These are phyloP conservation scores for Zygoascus hellenicus DNA, from an alignment of 1,139 yeast species.

Conservation along the genomic window DNA sequence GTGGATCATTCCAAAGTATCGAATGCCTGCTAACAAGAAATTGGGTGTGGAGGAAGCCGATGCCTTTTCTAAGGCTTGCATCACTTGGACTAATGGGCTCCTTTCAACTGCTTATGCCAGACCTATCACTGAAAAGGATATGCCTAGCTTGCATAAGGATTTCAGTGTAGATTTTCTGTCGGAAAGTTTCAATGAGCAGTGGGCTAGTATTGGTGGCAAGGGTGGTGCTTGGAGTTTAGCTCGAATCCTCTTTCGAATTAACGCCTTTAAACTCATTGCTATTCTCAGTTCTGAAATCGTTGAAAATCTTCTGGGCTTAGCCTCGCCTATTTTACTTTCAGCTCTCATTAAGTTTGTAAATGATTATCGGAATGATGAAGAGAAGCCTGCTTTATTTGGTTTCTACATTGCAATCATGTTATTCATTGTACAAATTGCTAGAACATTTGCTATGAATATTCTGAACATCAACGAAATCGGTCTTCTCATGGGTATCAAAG, in stretches of 20 bases:
- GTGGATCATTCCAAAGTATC: slow-evolving; percentile 17
- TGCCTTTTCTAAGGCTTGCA: slow-evolving; percentile 69
- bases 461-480: slow-evolving; percentile 45
- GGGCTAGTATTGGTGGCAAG: slow-evolving; percentile 39
- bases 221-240: slow-evolving; percentile 11
- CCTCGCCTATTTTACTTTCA: slow-evolving; percentile 80
- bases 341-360: slow-evolving; percentile 71
- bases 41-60: slow-evolving; percentile 57
- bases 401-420: slow-evolving; percentile 71
- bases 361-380: slow-evolving; percentile 45
- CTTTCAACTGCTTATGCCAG: slow-evolving; percentile 71
- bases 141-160: slow-evolving; percentile 67
- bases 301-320: slow-evolving; percentile 60
- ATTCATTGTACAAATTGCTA: slow-evolving; percentile 70
- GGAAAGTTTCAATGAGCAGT: slow-evolving; percentile 44
- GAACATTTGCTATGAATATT: slow-evolving; percentile 73
- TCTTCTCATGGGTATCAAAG: slow-evolving; percentile 33
- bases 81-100: slow-evolving; percentile 81
- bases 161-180: slow-evolving; percentile 51
- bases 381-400: slow-evolving; percentile 60
- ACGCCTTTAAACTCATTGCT: slow-evolving; percentile 61
- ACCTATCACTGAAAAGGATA: slow-evolving; percentile 65
- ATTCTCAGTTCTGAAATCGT: slow-evolving; percentile 61
- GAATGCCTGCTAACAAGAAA: slow-evolving; percentile 11
- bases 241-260: slow-evolving; percentile 32